These are phyloP conservation scores for Cryptococcus sp. DNA, from an alignment of 1,284 basidiomycete species.

Conservation along the genomic window DNA sequence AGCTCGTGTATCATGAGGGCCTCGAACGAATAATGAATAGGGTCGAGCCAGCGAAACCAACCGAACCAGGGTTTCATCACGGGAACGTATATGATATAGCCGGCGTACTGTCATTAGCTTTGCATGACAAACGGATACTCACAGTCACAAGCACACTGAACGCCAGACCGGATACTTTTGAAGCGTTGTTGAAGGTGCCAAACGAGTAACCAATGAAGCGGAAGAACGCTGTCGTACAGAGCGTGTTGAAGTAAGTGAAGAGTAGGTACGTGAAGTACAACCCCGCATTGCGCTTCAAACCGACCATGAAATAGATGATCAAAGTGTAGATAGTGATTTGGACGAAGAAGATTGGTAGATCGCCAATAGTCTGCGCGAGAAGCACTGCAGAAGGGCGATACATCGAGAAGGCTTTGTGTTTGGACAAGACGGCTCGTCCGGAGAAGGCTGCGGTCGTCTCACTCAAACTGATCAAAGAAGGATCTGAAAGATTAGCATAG, in stretches of 20 bases:
- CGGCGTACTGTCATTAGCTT: slow-evolving; percentile 29
- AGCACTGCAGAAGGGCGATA: slow-evolving; percentile 55
- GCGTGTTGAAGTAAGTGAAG: slow-evolving; percentile 32
- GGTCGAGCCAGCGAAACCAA: slow-evolving; percentile 42
- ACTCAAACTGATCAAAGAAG: slow-evolving; percentile 58
- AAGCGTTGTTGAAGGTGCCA: slow-evolving; percentile 46
- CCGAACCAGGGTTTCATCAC: slow-evolving; percentile 43
- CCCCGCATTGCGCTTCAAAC: slow-evolving; percentile 30
- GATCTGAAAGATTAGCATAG: slow-evolving; percentile 22
- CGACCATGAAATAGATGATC: slow-evolving; percentile 50
- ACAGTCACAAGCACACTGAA: slow-evolving; percentile 40
- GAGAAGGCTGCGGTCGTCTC: slow-evolving; percentile 73
- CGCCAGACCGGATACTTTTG: slow-evolving; percentile 44
- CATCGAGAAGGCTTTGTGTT: slow-evolving; percentile 55
- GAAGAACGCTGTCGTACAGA: slow-evolving; percentile 43
- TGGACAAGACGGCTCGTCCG: slow-evolving; percentile 70
- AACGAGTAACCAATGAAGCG: slow-evolving; percentile 46
- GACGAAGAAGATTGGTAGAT: slow-evolving; percentile 53
- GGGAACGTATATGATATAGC: slow-evolving; percentile 45
- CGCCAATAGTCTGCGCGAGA: slow-evolving; percentile 67
- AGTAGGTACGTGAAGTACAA: slow-evolving; percentile 50
- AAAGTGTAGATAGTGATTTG: slow-evolving; percentile 52
- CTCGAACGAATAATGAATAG: slow-evolving; percentile 43
- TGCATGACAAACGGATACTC: slow-evolving; percentile 4
- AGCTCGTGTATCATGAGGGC: slow-evolving; percentile 55